These are phyloP conservation scores for Globisporangium camurandrum DNA, from an alignment of 352 stramenopile genomes.

Conservation along the genomic window DNA sequence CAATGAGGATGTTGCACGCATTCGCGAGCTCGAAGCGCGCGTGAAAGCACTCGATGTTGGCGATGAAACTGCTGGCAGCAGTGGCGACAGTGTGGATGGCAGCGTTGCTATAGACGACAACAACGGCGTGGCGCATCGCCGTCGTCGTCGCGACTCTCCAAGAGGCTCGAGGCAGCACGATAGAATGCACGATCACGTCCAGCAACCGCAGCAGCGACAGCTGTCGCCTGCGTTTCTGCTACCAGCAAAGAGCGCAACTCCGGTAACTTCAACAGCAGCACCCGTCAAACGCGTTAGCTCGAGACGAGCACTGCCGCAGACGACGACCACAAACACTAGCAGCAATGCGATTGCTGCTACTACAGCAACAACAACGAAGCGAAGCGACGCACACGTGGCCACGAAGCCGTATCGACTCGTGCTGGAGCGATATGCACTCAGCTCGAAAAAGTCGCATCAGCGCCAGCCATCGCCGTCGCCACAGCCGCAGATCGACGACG, in stretches of 20 bases:
- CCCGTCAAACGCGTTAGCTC: neutral
- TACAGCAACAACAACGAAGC: neutral
- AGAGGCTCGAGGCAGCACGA: too few relatives aligned
- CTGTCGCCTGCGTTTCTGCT: too few relatives aligned
- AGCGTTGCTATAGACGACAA: neutral
- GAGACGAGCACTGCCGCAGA: neutral
- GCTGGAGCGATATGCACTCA: constrained; percentile 30
- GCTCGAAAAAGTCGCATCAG: constrained; percentile 12
- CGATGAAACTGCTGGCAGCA: neutral
- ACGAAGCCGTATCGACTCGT: constrained; percentile 31
- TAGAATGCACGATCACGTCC: too few relatives aligned
- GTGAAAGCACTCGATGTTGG: constrained; percentile 32
- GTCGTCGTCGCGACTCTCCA: too few relatives aligned
- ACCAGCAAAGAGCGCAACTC: neutral
- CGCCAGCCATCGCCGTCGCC: neutral
- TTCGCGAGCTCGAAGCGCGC: constrained; percentile 34
- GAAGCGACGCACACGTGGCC: neutral
- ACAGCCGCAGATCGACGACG: neutral
- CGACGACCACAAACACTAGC: neutral
- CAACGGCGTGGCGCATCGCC: too few relatives aligned
- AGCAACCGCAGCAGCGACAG: too few relatives aligned
- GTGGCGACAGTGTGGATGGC: neutral
- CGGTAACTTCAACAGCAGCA: neutral
- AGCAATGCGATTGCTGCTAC: neutral
- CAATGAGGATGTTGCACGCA: constrained; percentile 50